Conservation (phyloP, 2,329 filamentous ascomycete genomes). For the Celoporthe dispersa region DNA sequence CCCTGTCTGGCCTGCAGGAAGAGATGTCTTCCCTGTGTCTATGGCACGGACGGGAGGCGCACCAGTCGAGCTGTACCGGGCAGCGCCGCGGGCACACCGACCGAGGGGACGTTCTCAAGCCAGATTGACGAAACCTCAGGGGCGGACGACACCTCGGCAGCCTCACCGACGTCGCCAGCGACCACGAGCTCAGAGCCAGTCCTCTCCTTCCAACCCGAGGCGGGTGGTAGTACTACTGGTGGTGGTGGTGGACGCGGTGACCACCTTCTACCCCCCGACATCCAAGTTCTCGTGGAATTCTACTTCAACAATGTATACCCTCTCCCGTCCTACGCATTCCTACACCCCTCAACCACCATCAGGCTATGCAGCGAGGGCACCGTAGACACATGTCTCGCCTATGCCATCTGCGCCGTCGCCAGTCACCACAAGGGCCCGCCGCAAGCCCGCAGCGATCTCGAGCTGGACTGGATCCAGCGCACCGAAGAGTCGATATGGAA, state of each 20-base stretch:
- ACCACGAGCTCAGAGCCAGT: constrained; percentile 14
- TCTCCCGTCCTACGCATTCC: constrained; percentile 27
- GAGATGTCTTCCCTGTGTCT: constrained; percentile 22
- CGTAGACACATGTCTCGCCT: constrained; percentile 20
- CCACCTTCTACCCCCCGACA: constrained; percentile 12
- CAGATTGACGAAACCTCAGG: constrained; percentile 14
- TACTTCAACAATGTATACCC: constrained; percentile 28
- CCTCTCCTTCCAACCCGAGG: background rate
- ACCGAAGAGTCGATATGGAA: constrained; percentile 31
- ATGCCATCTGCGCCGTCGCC: constrained; percentile 26
- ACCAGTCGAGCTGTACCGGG: constrained; percentile 14
- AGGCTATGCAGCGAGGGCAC: constrained; percentile 23
- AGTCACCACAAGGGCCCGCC: constrained; percentile 21
- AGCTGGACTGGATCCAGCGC: constrained; percentile 20
- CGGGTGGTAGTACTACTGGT: background rate
- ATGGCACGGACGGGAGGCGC: constrained; percentile 19
- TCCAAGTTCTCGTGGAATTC: constrained; percentile 25
- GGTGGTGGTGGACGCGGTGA: background rate
- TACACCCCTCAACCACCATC: constrained; percentile 28
- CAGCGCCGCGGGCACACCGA: constrained; percentile 23
- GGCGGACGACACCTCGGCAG: constrained; percentile 19
- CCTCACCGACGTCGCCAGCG: constrained; percentile 24
- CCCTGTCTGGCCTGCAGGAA: constrained; percentile 29
- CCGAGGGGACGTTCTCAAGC: constrained; percentile 13
- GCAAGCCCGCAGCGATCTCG: constrained; percentile 14